Conservation (phyloP, 768 basidiomycete species). For the Lentinula edodes region DNA sequence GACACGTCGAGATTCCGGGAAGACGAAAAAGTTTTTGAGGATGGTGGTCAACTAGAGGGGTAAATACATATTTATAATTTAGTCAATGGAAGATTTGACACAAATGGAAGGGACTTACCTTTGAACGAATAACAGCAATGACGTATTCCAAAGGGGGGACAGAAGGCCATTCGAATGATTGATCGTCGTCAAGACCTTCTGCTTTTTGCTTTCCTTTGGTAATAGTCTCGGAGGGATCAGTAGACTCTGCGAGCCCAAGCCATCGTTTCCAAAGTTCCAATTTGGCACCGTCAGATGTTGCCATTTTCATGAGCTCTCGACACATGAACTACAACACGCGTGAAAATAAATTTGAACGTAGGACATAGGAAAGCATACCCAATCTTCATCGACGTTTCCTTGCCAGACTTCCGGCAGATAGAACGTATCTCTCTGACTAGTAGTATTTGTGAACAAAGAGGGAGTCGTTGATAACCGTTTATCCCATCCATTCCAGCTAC, state of each 20-base stretch:
- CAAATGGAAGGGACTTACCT: constrained; percentile 42
- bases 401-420: constrained; percentile 44
- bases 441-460: constrained; percentile 14
- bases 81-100: background rate
- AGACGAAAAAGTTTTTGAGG: constrained; percentile 51
- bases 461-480: constrained; percentile 1
- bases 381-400: constrained; percentile 49
- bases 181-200: constrained; percentile 18
- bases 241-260: constrained; percentile 40
- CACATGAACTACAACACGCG: constrained; percentile 25
- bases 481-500: constrained; percentile 5
- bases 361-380: constrained; percentile 26
- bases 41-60: constrained; percentile 21
- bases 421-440: constrained; percentile 9
- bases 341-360: background rate
- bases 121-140: constrained; percentile 43
- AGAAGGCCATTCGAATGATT: constrained; percentile 16
- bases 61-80: constrained; percentile 6
- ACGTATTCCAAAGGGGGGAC: constrained; percentile 38
- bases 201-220: background rate
- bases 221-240: background rate
- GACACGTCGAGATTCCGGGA: constrained; percentile 68
- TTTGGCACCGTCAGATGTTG: constrained; percentile 65
- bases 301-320: constrained; percentile 41
- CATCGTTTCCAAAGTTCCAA: constrained; percentile 74